These are phyloP conservation scores for Neurospora discreta DNA, from an alignment of 495 filamentous ascomycete genomes.

Conservation along the genomic window DNA sequence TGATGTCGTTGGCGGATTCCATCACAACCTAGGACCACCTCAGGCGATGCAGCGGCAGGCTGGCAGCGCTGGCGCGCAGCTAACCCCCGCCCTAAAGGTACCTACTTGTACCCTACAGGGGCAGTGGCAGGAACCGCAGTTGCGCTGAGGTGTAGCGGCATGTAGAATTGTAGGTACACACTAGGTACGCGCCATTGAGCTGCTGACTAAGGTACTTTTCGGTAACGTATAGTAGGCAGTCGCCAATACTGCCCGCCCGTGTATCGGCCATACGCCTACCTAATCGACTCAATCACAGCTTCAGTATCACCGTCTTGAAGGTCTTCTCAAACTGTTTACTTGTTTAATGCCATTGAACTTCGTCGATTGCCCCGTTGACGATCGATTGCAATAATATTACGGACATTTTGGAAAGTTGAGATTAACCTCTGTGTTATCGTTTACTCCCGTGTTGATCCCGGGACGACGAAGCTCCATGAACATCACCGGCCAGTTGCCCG, in stretches of 20 bases:
- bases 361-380: neutral
- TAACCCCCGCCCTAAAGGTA: no score
- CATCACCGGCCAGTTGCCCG: neutral
- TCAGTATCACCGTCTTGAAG: neutral
- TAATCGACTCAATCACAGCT: neutral
- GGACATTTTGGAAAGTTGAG: neutral
- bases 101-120: neutral
- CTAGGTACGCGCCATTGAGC: neutral
- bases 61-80: neutral
- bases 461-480: neutral
- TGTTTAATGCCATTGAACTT: neutral
- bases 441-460: neutral
- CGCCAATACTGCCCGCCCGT: neutral
- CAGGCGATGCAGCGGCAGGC: neutral
- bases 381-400: neutral
- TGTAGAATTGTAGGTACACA: no score
- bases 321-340: neutral
- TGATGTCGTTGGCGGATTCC: neutral
- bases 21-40: neutral
- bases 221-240: no score
- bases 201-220: neutral
- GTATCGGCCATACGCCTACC: neutral
- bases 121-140: neutral
- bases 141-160: neutral
- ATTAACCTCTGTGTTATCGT: neutral